Evolutionary conservation across 139 green algal species (phyloP).

Genomic region (Asterochloris sp.): DNA sequence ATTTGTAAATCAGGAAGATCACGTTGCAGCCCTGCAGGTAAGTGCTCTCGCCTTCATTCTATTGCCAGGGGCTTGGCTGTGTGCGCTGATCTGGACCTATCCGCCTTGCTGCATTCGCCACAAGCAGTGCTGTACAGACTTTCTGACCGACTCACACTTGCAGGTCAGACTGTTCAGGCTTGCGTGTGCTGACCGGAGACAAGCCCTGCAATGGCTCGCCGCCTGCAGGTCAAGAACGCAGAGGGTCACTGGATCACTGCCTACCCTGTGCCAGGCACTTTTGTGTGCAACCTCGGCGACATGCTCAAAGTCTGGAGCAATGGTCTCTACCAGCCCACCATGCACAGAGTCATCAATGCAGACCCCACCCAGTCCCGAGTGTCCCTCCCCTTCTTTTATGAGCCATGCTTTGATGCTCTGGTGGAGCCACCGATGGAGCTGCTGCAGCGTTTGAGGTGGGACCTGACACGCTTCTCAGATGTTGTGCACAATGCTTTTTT

Average conservation of each 20-base stretch:
- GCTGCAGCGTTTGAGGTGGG: not conserved
- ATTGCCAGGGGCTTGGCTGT: not conserved
- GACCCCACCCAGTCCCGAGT: conserved; percentile 25
- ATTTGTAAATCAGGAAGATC: conserved; percentile 53
- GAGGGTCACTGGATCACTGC: conserved; percentile 49
- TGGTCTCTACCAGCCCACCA: conserved; percentile 40
- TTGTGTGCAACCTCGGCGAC: conserved; percentile 60
- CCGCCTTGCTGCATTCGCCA: too few relatives aligned
- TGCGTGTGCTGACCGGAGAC: not conserved
- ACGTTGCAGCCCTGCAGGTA: conserved; percentile 55
- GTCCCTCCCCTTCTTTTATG: conserved; percentile 64
- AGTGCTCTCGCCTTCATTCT: not conserved
- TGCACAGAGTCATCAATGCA: conserved; percentile 53
- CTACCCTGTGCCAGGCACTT: conserved; percentile 39
- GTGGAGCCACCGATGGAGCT: conserved; percentile 33
- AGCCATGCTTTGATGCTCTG: conserved; percentile 49
- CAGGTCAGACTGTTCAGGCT: not conserved
- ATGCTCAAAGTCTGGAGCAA: conserved; percentile 40
- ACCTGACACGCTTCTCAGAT: not conserved
- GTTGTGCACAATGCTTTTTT: not conserved
- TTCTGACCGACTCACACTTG: not conserved
- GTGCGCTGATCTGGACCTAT: too few relatives aligned
- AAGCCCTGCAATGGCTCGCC: not conserved
- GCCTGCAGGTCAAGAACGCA: conserved; percentile 49
- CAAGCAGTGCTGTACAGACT: too few relatives aligned